These are phyloP conservation scores for Catharanthus roseus DNA, from an alignment of 257 asterid genomes.

Conservation along the genomic window DNA sequence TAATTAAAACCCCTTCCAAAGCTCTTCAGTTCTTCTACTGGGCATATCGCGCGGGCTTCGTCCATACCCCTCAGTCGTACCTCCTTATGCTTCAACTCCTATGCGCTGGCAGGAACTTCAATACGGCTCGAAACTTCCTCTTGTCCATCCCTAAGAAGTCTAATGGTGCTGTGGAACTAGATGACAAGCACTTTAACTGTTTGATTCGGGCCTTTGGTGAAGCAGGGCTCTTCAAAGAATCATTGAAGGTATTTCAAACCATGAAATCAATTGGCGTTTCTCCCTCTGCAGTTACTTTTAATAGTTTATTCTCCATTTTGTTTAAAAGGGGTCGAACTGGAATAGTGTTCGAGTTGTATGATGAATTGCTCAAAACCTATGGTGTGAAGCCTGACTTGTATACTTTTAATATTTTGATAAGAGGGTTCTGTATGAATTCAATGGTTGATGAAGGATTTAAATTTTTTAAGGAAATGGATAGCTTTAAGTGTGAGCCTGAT, in stretches of 20 bases:
- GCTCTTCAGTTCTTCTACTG: slow-evolving; percentile 71
- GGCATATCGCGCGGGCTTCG: slow-evolving; percentile 47
- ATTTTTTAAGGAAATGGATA: slow-evolving; percentile 74
- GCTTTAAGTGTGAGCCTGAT: slow-evolving; percentile 49
- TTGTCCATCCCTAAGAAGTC: slow-evolving; percentile 58
- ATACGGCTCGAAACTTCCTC: slow-evolving; percentile 71
- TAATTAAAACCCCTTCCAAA: slow-evolving; percentile 44
- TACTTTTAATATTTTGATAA: slow-evolving; percentile 65
- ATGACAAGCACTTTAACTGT: slow-evolving; percentile 57
- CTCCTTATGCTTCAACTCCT: slow-evolving; percentile 63
- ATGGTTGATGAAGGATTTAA: slow-evolving; percentile 65
- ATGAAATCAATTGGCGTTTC: slow-evolving; percentile 72
- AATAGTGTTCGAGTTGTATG: slow-evolving; percentile 48
- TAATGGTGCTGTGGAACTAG: slow-evolving; percentile 36
- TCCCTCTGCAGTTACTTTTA: slow-evolving; percentile 69
- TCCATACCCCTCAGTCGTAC: slow-evolving; percentile 54
- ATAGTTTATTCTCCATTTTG: slow-evolving; percentile 47
- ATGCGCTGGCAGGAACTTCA: slow-evolving; percentile 53
- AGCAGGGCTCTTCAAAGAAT: slow-evolving; percentile 72
- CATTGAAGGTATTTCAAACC: slow-evolving; percentile 44
- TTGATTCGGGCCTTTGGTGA: slow-evolving; percentile 68
- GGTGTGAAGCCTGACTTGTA: slow-evolving; percentile 73
- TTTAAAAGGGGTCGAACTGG: slow-evolving; percentile 68
- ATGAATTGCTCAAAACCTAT: slow-evolving; percentile 78
- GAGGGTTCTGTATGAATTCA: slow-evolving; percentile 74